A percentile compares a stretch with the other conserved stretches of the same genome.
phyloP scores from a whole-genome alignment of 805 yeast genomes.

The Metschnikowia shivogae region DNA sequence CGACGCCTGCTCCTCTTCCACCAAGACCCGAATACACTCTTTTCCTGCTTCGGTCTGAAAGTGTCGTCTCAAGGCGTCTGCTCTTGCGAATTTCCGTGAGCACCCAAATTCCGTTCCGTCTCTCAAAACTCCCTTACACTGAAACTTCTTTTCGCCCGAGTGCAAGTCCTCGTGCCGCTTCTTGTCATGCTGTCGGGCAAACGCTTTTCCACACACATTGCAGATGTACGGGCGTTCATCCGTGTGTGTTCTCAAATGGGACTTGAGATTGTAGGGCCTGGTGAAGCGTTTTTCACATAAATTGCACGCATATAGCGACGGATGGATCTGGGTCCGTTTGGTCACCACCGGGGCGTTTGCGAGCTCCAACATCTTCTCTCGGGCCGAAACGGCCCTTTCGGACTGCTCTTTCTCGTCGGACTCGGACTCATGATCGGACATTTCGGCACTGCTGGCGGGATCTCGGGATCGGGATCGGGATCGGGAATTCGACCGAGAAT shows the following conservation, averaged over 20 bases:
- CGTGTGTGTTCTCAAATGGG: constrained; percentile 88
- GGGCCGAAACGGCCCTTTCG: constrained; percentile 21
- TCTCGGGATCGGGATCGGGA: constrained; percentile 20
- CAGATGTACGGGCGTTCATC: constrained; percentile 78
- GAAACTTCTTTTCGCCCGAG: constrained; percentile 69
- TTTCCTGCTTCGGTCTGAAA: constrained; percentile 47
- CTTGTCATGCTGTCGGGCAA: constrained; percentile 47
- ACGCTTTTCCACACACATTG: constrained; percentile 71
- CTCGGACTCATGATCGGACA: constrained; percentile 20
- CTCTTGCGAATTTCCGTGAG: constrained; percentile 44
- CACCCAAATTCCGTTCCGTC: constrained; percentile 47
- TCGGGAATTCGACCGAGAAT: constrained; percentile 18
- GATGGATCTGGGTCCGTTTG: constrained; percentile 63
- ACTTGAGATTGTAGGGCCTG: constrained; percentile 86
- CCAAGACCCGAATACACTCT: constrained; percentile 36
- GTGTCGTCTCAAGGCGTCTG: constrained; percentile 43
- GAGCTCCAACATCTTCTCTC: constrained; percentile 62
- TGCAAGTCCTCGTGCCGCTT: constrained; percentile 54
- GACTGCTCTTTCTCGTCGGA: constrained; percentile 11
- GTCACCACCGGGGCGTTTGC: constrained; percentile 55
- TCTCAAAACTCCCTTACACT: constrained; percentile 62
- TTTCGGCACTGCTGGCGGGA: constrained; percentile 6
- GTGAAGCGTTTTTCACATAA: constrained; percentile 85
- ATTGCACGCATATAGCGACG: constrained; percentile 72
- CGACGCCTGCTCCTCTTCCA: constrained; percentile 40